These are phyloP conservation scores for Casuarina glauca DNA, from an alignment of 306 rosid species.

Conservation along the genomic window DNA sequence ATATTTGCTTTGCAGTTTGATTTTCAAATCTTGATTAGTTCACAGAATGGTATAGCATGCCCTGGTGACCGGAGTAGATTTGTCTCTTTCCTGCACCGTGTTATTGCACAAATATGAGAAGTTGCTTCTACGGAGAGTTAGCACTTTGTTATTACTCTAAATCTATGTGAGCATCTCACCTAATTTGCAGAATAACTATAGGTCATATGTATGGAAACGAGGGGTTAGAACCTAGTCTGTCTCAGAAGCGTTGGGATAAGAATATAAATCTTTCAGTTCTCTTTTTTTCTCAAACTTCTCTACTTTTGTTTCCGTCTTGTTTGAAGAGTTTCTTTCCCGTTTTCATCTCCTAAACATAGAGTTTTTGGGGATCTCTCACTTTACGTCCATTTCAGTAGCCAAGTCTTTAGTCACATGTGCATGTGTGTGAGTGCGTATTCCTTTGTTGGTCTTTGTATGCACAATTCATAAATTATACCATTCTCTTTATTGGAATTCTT, in stretches of 20 bases:
- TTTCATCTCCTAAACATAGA: background rate
- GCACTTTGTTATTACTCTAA: background rate
- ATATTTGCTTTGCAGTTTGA: background rate
- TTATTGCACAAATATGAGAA: background rate
- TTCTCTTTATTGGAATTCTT: slow-evolving; percentile 25
- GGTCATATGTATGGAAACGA: background rate
- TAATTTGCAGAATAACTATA: background rate
- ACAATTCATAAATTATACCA: slow-evolving; percentile 25
- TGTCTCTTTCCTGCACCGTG: background rate
- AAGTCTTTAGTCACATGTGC: background rate
- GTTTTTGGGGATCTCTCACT: background rate
- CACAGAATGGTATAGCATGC: background rate
- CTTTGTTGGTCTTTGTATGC: background rate
- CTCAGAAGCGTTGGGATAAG: background rate
- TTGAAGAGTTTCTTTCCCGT: background rate
- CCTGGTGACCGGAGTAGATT: background rate
- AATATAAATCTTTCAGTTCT: background rate
- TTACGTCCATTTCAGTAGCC: background rate
- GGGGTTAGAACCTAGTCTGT: background rate
- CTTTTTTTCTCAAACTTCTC: background rate
- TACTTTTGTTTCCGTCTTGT: background rate
- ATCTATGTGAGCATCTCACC: background rate
- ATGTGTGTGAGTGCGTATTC: background rate
- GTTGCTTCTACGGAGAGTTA: background rate
- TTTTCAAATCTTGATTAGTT: background rate